Conservation (phyloP, 2,329 filamentous ascomycete species). For the Colletotrichum orbiculare region DNA sequence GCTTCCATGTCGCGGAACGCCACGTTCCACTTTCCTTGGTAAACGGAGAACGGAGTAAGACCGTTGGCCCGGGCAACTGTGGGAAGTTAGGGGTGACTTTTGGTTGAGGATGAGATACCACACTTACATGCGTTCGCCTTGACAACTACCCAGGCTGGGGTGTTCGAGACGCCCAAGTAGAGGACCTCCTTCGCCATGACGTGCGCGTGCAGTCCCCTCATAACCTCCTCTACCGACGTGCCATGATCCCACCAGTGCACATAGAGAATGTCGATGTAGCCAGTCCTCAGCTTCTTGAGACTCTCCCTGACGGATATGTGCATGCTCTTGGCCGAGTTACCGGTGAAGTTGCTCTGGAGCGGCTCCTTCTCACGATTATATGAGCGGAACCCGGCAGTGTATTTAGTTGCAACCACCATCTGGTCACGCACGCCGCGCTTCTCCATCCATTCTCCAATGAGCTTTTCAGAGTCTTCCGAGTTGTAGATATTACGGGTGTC, state of each 20-base stretch:
- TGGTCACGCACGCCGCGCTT: constrained; percentile 60
- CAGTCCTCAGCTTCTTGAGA: constrained; percentile 55
- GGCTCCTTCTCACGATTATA: constrained; percentile 50
- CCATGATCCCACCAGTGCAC: constrained; percentile 56
- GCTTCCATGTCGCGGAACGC: constrained; percentile 50
- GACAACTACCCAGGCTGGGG: constrained; percentile 51
- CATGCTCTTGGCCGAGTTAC: constrained; percentile 55
- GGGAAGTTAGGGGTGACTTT: not conserved
- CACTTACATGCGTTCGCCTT: constrained; percentile 47
- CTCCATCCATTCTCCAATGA: constrained; percentile 69
- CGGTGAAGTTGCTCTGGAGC: constrained; percentile 51
- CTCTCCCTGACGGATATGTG: constrained; percentile 54
- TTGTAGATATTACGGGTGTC: constrained; percentile 71
- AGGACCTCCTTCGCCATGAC: constrained; percentile 53
- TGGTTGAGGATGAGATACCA: too few relatives aligned
- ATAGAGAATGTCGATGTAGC: constrained; percentile 56
- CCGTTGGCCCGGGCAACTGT: constrained; percentile 45
- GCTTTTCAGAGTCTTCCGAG: constrained; percentile 64
- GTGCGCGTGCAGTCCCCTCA: constrained; percentile 52
- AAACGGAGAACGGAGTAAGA: constrained; percentile 49
- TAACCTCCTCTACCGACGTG: constrained; percentile 53
- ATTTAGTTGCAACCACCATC: constrained; percentile 67
- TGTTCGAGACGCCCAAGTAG: constrained; percentile 53
- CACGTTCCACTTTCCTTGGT: constrained; percentile 51
- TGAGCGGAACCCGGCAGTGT: constrained; percentile 58